Conservation (phyloP, 2,329 filamentous ascomycete genomes). For the Ophioceras dolichostomum region DNA sequence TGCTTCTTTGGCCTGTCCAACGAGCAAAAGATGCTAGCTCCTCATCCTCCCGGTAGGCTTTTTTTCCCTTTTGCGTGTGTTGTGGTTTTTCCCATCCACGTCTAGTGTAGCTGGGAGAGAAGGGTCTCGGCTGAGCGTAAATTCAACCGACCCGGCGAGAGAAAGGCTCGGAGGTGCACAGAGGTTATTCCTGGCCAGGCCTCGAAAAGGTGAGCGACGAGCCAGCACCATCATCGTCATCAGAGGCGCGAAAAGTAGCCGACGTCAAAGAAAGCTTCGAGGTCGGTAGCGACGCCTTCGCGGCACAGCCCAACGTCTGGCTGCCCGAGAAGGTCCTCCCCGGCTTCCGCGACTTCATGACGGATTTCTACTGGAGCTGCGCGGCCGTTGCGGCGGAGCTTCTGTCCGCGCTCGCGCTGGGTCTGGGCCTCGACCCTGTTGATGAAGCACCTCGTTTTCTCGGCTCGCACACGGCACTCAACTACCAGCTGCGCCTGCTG, state of each 20-base stretch:
- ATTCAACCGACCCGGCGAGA: no score
- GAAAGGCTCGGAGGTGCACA: slow-evolving; percentile 7
- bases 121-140: background rate
- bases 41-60: slow-evolving; percentile 2
- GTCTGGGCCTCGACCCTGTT: slow-evolving; percentile 16
- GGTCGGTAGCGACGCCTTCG: slow-evolving; percentile 17
- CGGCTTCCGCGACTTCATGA: slow-evolving; percentile 20
- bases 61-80: background rate
- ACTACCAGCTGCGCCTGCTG: slow-evolving; percentile 47
- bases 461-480: slow-evolving; percentile 33
- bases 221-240: slow-evolving; percentile 1
- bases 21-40: background rate
- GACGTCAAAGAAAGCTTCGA: slow-evolving; percentile 4
- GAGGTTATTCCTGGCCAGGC: slow-evolving; percentile 12
- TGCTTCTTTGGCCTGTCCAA: background rate
- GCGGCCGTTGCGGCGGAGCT: slow-evolving; percentile 15
- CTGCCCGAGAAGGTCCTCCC: slow-evolving; percentile 20
- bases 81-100: background rate
- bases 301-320: slow-evolving; percentile 20
- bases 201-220: slow-evolving; percentile 9
- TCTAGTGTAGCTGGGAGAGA: background rate
- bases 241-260: background rate
- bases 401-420: slow-evolving; percentile 18
- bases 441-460: slow-evolving; percentile 8
- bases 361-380: slow-evolving; percentile 17